Conservation (phyloP, 1,284 basidiomycete genomes). For the Xerocomus cyaneibrunnescens region DNA sequence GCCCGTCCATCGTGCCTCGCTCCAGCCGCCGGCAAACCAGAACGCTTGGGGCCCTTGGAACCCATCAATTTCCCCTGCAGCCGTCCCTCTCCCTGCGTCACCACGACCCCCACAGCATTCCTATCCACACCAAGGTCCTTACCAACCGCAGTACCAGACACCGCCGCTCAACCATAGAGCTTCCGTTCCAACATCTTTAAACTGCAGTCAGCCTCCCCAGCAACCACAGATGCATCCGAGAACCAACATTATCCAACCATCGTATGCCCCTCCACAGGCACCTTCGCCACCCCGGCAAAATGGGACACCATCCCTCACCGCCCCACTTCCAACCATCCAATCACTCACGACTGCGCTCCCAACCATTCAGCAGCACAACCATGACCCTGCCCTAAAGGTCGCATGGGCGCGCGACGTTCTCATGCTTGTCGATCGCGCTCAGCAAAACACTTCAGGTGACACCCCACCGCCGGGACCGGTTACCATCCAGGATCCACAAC, state of each 20-base stretch:
- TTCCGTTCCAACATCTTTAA: constrained; percentile 13
- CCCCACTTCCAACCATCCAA: constrained; percentile 60
- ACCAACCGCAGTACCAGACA: constrained; percentile 22
- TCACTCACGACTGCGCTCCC: constrained; percentile 49
- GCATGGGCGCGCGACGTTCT: constrained; percentile 81
- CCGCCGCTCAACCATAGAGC: constrained; percentile 26
- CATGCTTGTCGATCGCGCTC: constrained; percentile 69
- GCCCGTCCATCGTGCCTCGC: constrained; percentile 16
- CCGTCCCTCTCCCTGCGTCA: constrained; percentile 22
- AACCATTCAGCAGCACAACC: constrained; percentile 47
- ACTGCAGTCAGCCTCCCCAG: constrained; percentile 17
- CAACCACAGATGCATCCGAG: constrained; percentile 25
- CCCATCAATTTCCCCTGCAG: constrained; percentile 7
- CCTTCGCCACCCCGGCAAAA: constrained; percentile 29
- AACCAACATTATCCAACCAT: constrained; percentile 19
- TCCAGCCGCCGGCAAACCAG: constrained; percentile 16
- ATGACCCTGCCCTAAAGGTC: constrained; percentile 60
- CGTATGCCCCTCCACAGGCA: constrained; percentile 28
- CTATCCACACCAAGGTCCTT: constrained; percentile 13
- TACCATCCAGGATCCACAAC: constrained; percentile 59
- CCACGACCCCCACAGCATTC: constrained; percentile 26
- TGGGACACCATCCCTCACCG: constrained; percentile 55
- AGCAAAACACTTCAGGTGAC: constrained; percentile 42
- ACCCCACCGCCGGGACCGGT: constrained; percentile 49
- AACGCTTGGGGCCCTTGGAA: constrained; percentile 19